phyloP scores from a whole-genome alignment of 164 flowering plant species.

The Aristolochia californica region DNA sequence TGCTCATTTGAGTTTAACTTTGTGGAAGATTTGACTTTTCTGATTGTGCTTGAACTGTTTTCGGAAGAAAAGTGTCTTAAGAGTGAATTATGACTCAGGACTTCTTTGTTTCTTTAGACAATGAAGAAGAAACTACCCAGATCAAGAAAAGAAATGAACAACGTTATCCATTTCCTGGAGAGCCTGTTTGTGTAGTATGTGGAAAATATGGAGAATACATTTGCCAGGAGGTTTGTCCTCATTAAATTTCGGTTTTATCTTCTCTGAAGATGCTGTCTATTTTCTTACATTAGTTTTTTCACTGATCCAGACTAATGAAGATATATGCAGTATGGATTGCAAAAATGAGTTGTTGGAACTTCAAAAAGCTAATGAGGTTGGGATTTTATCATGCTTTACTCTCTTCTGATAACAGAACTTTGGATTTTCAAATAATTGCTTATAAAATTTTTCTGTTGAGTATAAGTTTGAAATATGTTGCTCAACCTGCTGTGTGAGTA shows the following conservation, averaged over 20 bases:
- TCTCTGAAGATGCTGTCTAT: not conserved
- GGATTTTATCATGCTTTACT: constrained; percentile 21
- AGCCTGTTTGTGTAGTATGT: constrained; percentile 76
- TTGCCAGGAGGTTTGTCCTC: constrained; percentile 52
- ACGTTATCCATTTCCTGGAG: constrained; percentile 71
- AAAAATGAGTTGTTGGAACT: constrained; percentile 43
- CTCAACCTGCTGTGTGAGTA: not conserved
- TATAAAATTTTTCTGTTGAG: not conserved
- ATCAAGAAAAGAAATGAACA: constrained; percentile 56
- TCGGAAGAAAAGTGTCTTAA: no score
- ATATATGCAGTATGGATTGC: constrained; percentile 87
- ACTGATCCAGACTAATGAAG: constrained; percentile 65
- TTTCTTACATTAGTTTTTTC: constrained; percentile 1
- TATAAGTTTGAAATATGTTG: not conserved
- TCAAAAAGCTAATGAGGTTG: constrained; percentile 15
- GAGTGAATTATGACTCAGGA: no score
- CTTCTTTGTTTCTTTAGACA: not conserved
- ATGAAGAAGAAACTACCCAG: constrained; percentile 16
- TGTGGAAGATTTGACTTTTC: no score
- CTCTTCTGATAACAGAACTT: not conserved
- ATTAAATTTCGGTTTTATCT: not conserved
- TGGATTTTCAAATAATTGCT: not conserved
- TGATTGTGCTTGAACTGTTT: no score
- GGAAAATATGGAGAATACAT: constrained; percentile 90
- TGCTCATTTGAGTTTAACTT: no score